These are phyloP conservation scores for Acacia confusa DNA, from an alignment of 306 rosid species.

Conservation along the genomic window DNA sequence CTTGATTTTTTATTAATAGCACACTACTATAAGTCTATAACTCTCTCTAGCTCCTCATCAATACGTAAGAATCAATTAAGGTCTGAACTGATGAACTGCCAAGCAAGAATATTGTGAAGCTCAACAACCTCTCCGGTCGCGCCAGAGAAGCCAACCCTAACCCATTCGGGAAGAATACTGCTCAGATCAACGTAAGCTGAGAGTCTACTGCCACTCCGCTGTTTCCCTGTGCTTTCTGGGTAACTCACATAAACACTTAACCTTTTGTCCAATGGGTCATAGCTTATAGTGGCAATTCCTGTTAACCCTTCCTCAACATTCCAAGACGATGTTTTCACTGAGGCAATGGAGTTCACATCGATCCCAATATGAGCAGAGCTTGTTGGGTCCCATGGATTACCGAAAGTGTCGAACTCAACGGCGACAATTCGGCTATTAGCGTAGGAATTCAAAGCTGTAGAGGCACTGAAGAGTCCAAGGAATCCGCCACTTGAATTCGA, in stretches of 20 bases:
- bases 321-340: not conserved
- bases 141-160: conserved; percentile 50
- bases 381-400: conserved; percentile 36
- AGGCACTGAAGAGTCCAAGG: conserved; percentile 39
- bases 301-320: not conserved
- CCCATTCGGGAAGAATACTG: conserved; percentile 48
- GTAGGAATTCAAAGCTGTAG: conserved; percentile 30
- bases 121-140: conserved; percentile 32
- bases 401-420: conserved; percentile 40
- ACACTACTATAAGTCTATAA: not conserved
- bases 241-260: conserved; percentile 27
- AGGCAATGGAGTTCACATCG: conserved; percentile 39
- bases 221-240: not conserved
- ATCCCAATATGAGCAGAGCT: conserved; percentile 40
- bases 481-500: conserved; percentile 33
- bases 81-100: conserved; percentile 35
- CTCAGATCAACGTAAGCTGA: conserved; percentile 41
- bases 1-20: not conserved
- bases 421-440: conserved; percentile 34
- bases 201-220: not conserved
- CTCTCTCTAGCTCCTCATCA: not conserved
- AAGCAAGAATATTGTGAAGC: conserved; percentile 24
- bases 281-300: conserved; percentile 35
- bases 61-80: not conserved
- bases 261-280: conserved; percentile 30